Evolutionary conservation across 768 basidiomycete species (phyloP).

Genomic region (Podaxis pistillaris): DNA sequence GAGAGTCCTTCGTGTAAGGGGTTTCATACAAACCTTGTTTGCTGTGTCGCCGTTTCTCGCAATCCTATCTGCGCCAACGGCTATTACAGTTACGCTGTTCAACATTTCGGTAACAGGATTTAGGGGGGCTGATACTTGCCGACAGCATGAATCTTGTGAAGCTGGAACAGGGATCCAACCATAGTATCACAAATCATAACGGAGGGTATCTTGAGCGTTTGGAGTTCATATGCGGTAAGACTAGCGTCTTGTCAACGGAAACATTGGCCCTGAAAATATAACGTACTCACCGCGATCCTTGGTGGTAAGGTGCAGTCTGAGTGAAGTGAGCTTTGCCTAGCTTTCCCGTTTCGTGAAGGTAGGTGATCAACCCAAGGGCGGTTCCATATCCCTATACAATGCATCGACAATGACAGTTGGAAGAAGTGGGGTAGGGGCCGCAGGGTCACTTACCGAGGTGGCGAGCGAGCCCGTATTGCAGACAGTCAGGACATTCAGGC

Average conservation of each 20-base stretch:
- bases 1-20: neutral
- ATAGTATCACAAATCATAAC: slow-evolving; percentile 98
- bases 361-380: slow-evolving; percentile 90
- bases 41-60: slow-evolving; percentile 95
- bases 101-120: neutral
- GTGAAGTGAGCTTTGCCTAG: slow-evolving; percentile 88
- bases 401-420: neutral
- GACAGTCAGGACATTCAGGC: slow-evolving; percentile 84
- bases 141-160: slow-evolving; percentile 79
- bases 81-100: slow-evolving; percentile 30
- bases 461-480: slow-evolving; percentile 98
- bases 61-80: slow-evolving; percentile 86
- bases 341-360: slow-evolving; percentile 75
- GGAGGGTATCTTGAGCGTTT: slow-evolving; percentile 79
- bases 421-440: slow-evolving; percentile 2
- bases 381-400: slow-evolving; percentile 84
- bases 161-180: slow-evolving; percentile 93
- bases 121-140: slow-evolving; percentile 40
- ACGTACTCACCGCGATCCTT: slow-evolving; percentile 68
- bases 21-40: slow-evolving; percentile 61
- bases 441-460: slow-evolving; percentile 64
- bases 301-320: slow-evolving; percentile 93
- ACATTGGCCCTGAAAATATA: neutral
- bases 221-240: slow-evolving; percentile 86
- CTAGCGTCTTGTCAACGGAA: slow-evolving; percentile 33